These are phyloP conservation scores for Chlorella ohadii DNA, from an alignment of 139 green algal genomes.

Conservation along the genomic window DNA sequence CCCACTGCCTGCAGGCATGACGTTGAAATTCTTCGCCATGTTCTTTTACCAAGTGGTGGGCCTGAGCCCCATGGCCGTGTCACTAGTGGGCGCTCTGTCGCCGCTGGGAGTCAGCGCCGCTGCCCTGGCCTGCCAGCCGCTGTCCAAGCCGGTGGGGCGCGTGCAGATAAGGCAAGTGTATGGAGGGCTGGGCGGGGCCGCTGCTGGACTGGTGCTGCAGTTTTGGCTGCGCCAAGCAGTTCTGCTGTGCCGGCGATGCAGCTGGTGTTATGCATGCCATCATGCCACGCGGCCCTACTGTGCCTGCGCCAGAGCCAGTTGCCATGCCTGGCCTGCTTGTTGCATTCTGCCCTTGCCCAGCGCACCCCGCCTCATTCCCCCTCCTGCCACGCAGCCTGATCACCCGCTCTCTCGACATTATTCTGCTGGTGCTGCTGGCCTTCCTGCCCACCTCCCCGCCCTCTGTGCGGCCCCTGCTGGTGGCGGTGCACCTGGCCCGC, in stretches of 20 bases:
- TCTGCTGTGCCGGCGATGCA: too few relatives aligned
- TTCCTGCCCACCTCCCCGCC: slow-evolving; percentile 34
- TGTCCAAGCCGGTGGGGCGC: slow-evolving; percentile 24
- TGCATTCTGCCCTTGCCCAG: too few relatives aligned
- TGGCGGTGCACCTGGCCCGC: slow-evolving; percentile 47
- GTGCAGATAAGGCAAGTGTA: slow-evolving; percentile 24
- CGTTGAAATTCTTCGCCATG: slow-evolving; percentile 58
- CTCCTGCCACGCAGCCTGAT: slow-evolving; percentile 30
- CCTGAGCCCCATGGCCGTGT: slow-evolving; percentile 17
- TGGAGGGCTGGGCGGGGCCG: background rate
- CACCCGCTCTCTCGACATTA: slow-evolving; percentile 44
- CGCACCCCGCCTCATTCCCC: background rate
- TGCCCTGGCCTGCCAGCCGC: slow-evolving; percentile 20
- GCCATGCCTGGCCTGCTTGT: too few relatives aligned
- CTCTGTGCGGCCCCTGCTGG: slow-evolving; percentile 11
- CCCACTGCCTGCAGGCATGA: slow-evolving; percentile 50
- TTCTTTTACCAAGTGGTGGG: slow-evolving; percentile 50
- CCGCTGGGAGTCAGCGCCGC: slow-evolving; percentile 36
- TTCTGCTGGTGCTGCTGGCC: slow-evolving; percentile 48
- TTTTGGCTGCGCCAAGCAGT: too few relatives aligned
- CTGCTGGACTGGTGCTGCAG: background rate
- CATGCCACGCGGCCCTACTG: too few relatives aligned
- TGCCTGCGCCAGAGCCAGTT: too few relatives aligned
- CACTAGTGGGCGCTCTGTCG: slow-evolving; percentile 18
- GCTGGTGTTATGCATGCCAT: too few relatives aligned